Evolutionary conservation across 2,329 filamentous ascomycete genomes (phyloP).

Genomic region (Fusarium domesticum): DNA sequence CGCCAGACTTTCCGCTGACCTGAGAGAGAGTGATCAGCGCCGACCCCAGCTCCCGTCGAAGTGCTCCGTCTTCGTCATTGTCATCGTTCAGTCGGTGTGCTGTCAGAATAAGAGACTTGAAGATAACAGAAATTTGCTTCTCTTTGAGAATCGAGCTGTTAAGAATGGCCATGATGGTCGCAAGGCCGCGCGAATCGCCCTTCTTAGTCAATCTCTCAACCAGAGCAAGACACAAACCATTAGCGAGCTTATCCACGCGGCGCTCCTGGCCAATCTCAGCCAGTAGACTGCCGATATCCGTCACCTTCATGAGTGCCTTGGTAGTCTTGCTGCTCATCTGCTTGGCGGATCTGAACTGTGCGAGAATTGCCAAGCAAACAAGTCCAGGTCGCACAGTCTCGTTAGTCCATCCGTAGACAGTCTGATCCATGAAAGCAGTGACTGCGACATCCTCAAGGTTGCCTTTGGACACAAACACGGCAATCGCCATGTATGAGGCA

Average conservation of each 20-base stretch:
- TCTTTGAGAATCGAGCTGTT: slow-evolving; percentile 58
- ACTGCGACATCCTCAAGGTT: slow-evolving; percentile 74
- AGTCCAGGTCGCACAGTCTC: slow-evolving; percentile 73
- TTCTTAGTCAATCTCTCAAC: slow-evolving; percentile 61
- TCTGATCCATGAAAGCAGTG: slow-evolving; percentile 86
- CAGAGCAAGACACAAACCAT: slow-evolving; percentile 66
- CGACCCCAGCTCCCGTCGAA: slow-evolving; percentile 63
- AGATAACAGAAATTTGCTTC: slow-evolving; percentile 60
- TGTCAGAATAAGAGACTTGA: slow-evolving; percentile 62
- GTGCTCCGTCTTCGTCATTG: slow-evolving; percentile 51
- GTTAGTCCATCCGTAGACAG: slow-evolving; percentile 71
- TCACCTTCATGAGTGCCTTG: slow-evolving; percentile 64
- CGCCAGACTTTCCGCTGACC: slow-evolving; percentile 54
- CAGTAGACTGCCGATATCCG: slow-evolving; percentile 58
- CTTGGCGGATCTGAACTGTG: slow-evolving; percentile 71
- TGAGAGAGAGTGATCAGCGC: slow-evolving; percentile 66
- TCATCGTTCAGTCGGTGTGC: slow-evolving; percentile 56
- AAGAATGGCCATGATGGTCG: slow-evolving; percentile 60
- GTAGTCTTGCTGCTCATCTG: slow-evolving; percentile 68
- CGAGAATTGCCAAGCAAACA: slow-evolving; percentile 75
- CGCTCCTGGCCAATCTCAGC: slow-evolving; percentile 61
- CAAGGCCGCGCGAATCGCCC: slow-evolving; percentile 54
- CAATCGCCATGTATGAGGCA: slow-evolving; percentile 86
- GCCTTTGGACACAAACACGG: slow-evolving; percentile 81
- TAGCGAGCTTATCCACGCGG: slow-evolving; percentile 67